A percentile compares a stretch with the other conserved stretches of the same genome.
These are phyloP conservation scores for Peterozyma toletana DNA, from an alignment of 805 yeast genomes.

Conservation along the genomic window DNA sequence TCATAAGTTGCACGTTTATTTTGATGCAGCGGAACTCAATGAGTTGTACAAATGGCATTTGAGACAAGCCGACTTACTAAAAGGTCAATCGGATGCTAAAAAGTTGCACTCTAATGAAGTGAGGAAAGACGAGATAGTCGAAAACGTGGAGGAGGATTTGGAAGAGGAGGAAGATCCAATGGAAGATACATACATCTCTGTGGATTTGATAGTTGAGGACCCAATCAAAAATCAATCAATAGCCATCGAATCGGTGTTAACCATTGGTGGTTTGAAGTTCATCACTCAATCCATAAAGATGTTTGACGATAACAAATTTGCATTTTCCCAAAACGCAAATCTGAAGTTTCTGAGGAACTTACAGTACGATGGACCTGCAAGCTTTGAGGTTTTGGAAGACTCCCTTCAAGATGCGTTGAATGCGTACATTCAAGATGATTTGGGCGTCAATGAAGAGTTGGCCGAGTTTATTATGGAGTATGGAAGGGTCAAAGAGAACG, in stretches of 20 bases:
- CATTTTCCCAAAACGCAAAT: conserved; percentile 7
- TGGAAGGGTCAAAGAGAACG: conserved; percentile 36
- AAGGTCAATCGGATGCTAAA: not conserved
- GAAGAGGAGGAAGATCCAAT: conserved; percentile 2
- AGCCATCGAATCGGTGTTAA: conserved; percentile 7
- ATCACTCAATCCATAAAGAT: conserved; percentile 7
- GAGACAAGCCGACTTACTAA: not conserved
- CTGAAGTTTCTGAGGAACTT: conserved; percentile 19
- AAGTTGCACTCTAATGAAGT: too few species aligned
- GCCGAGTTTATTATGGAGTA: conserved; percentile 34
- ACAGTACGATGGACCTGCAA: conserved; percentile 36
- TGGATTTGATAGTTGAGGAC: conserved; percentile 8
- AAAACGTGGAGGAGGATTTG: not conserved
- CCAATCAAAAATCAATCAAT: conserved; percentile 2
- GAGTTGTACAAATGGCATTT: conserved; percentile 1
- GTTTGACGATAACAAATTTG: conserved; percentile 5
- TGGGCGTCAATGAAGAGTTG: conserved; percentile 32
- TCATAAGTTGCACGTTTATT: conserved; percentile 3
- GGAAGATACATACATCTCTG: conserved; percentile 7
- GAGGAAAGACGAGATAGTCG: not conserved
- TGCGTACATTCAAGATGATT: conserved; percentile 25
- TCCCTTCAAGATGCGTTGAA: conserved; percentile 35
- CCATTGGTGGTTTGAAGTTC: conserved; percentile 3
- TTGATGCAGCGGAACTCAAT: conserved; percentile 9
- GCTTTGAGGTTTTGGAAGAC: conserved; percentile 36